A percentile compares a stretch with the other conserved stretches of the same genome.
Conservation (phyloP, 2,329 filamentous ascomycete genomes). For the Colletotrichum destructivum region DNA sequence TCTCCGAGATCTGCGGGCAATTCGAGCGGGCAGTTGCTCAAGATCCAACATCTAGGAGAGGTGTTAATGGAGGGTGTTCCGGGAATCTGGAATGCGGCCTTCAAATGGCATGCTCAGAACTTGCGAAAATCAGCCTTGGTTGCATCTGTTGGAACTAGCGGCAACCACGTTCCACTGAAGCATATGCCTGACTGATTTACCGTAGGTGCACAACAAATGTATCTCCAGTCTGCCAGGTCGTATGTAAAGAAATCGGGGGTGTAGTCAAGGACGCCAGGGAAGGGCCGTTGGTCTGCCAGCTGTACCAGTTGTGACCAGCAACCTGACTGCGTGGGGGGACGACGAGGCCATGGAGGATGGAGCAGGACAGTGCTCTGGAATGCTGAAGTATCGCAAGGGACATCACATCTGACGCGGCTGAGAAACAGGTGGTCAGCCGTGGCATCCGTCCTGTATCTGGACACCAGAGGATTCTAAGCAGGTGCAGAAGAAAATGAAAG, state of each 20-base stretch:
- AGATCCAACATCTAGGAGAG: neutral
- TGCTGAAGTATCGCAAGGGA: slow-evolving; percentile 5
- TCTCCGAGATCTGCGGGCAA: neutral
- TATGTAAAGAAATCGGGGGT: neutral
- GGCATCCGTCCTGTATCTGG: neutral
- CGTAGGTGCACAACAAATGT: slow-evolving; percentile 1
- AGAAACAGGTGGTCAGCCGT: slow-evolving; percentile 24
- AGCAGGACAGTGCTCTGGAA: slow-evolving; percentile 4
- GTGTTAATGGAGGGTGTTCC: neutral
- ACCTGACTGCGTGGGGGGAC: neutral
- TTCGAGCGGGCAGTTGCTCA: neutral
- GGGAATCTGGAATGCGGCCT: slow-evolving; percentile 1
- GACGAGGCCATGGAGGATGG: neutral
- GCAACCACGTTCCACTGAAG: slow-evolving; percentile 11
- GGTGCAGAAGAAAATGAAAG: too few relatives aligned
- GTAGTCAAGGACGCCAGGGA: neutral
- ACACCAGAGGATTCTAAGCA: too few relatives aligned
- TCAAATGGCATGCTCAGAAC: neutral
- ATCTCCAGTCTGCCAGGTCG: slow-evolving; percentile 1
- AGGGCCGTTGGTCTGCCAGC: neutral
- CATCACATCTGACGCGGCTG: neutral
- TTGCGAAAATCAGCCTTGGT: neutral
- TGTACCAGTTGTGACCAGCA: slow-evolving; percentile 13
- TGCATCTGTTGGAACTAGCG: slow-evolving; percentile 4
- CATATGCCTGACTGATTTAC: neutral